These are phyloP conservation scores for Sabuloglossum arenarium DNA, from an alignment of 495 filamentous ascomycete genomes.

Conservation along the genomic window DNA sequence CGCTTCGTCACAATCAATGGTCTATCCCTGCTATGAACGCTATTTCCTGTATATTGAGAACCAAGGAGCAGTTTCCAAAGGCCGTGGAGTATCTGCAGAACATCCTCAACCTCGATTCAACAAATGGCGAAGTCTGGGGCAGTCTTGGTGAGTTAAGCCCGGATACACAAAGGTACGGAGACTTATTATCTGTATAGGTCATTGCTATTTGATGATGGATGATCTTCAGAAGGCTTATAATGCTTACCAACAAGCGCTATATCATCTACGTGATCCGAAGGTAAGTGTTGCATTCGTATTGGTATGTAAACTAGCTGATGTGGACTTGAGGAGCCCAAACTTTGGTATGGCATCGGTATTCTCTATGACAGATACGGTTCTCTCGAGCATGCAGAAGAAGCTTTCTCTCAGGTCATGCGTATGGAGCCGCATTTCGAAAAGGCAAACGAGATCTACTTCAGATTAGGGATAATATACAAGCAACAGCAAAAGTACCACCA, in stretches of 20 bases:
- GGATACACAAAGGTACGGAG: not conserved
- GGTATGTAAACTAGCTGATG: not conserved
- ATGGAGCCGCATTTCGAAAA: constrained; percentile 98
- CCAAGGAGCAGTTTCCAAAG: constrained; percentile 81
- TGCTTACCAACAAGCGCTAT: constrained; percentile 91
- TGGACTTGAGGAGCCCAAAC: constrained; percentile 73
- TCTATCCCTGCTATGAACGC: constrained; percentile 88
- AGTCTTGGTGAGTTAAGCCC: constrained; percentile 45
- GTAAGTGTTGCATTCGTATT: constrained; percentile 24
- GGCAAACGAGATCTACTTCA: constrained; percentile 98
- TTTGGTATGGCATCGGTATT: constrained; percentile 99
- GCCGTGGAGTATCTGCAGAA: constrained; percentile 84
- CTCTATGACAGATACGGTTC: constrained; percentile 95
- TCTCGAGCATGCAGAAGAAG: constrained; percentile 92
- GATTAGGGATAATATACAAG: constrained; percentile 97
- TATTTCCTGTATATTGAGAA: constrained; percentile 75
- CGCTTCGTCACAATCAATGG: constrained; percentile 67
- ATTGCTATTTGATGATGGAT: constrained; percentile 99
- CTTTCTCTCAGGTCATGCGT: constrained; percentile 96
- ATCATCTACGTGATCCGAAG: constrained; percentile 88
- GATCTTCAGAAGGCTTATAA: constrained; percentile 92
- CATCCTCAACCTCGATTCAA: constrained; percentile 72
- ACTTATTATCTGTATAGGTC: constrained; percentile 28
- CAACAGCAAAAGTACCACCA: constrained; percentile 87
- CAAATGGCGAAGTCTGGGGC: constrained; percentile 91